phyloP scores from a whole-genome alignment of 164 flowering plant species.

The Tetracentron sinense region DNA sequence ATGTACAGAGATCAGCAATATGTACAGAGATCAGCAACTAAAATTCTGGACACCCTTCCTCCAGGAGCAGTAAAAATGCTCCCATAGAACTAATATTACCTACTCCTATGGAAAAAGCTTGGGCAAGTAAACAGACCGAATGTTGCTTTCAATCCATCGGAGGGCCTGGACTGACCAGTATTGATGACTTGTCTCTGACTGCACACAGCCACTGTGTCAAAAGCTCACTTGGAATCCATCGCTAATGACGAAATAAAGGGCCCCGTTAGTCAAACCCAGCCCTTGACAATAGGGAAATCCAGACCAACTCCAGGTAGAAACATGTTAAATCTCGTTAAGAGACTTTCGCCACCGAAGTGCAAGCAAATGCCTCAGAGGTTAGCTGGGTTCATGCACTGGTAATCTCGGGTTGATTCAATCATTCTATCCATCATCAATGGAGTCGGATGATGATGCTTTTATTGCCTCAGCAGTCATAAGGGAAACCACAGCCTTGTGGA shows the following conservation, averaged over 20 bases:
- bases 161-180: background rate
- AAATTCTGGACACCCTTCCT: too few species aligned
- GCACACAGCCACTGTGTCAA: constrained; percentile 14
- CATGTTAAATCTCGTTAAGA: background rate
- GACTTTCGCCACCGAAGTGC: background rate
- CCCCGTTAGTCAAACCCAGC: background rate
- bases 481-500: constrained; percentile 85
- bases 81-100: too few species aligned
- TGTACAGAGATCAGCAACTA: constrained; percentile 53
- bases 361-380: too few species aligned
- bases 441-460: constrained; percentile 46
- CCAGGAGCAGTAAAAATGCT: too few species aligned
- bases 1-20: too few species aligned
- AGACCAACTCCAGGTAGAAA: constrained; percentile 17
- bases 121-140: background rate
- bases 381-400: background rate
- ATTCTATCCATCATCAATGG: constrained; percentile 32
- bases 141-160: too few species aligned
- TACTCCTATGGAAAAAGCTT: too few species aligned
- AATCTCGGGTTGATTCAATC: constrained; percentile 1
- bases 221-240: constrained; percentile 13
- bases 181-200: background rate
- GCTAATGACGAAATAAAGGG: background rate
- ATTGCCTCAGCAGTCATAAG: constrained; percentile 85
- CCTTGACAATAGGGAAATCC: constrained; percentile 14